Base-by-base conservation (phyloP, 2,329 filamentous ascomycete genomes). In the Pseudopithomyces chartarum region DNA sequence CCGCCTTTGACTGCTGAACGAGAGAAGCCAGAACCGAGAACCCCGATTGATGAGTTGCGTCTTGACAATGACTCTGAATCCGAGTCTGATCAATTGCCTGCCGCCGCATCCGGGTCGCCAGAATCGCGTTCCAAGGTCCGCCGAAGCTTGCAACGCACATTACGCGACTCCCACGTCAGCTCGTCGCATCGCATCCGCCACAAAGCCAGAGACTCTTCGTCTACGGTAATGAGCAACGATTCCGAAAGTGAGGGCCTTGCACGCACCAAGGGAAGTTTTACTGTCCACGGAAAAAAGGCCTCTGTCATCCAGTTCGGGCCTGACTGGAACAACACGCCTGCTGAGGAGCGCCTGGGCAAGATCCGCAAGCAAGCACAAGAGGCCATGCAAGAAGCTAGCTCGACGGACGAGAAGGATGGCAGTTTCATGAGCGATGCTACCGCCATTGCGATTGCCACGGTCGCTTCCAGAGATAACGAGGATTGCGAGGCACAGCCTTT, bases 221-320 rank as follows among this genome's bases (percentile, higher is more conserved):
- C 86, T 2, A 89, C 85, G 39, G 76, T 81, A 46, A 80, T 81
- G 15, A 77, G 82, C 47, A 71, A 69, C 70, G 82, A 68, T 56
- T 71, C 60, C 62, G 84, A 78, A 80, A 90, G 71, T 36, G 90
- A 91, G 64, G 87, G 90, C 11, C 82, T 99, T 12, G 82, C 90
- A 6, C 87, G 95, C 46, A 89, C 90, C 12, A 87, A 90, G 12
- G 92, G 92, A 5, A 96, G 91, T 67, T 99, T 99, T 74, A 96
- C 95, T 3, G 88, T 99, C 3, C 95, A 99, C 70, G 94, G 95
- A 58, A 99, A 98, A 80, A 98, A 99, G 76, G 95, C 95, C 2
- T 97, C 92, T 1, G 91, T 99, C 54, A 91, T 99, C 64, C 96
- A 91, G n/a, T 96, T 99, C 72, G 92, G 93, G 8, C 87, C 88